Evolutionary conservation across 1,284 basidiomycete species (phyloP), one percentile per base, ranked within the genome.

Genomic region (Puccinia brachypodii): DNA sequence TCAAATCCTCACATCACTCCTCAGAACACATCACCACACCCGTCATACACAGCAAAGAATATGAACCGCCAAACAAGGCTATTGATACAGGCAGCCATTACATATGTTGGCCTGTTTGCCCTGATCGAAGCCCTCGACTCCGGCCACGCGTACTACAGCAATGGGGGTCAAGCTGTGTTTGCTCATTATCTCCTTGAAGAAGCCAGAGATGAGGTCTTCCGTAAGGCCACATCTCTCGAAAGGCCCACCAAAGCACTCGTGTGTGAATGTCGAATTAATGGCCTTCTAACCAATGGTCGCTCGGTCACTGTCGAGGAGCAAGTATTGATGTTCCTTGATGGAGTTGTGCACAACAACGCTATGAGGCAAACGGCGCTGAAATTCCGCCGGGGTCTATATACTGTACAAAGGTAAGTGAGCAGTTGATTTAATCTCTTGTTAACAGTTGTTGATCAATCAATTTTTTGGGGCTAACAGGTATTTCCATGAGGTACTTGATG

Each of bases 251-350:
- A 69, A 8, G n/a, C 36, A 1, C 42, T 69, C 3, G 38, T 69
- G 4, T 3, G n/a, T 0, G 22, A 69, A 25, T 13, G 40, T n/a
- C 22, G 3, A 44, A 3, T 0, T 2, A 28, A 69, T 8, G 38
- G 3, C 1, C 14, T 69, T n/a, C 66, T 42, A 2, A 0, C 22
- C 4, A 8, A 69, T 47, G 66, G 38, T 7, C 2, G 38, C 3
- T 69, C n/a, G 6, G n/a, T 42, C 0, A 6, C 4, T 11, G n/a
- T 69, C 7, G 38, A 44, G 28, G 58, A 62, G 28, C 58, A 14
- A 28, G 58, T 62, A 62, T 25, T 69, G 66, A 42, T 69, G 3
- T 69, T 69, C 38, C 19, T 69, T 22, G 66, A 69, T 11, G 25
- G 40, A 42, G 38, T 69, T 7, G 8, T 40, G 19, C 11, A 69